Base-by-base conservation (phyloP, 2,329 filamentous ascomycete species). In the Colletotrichum gloeosporioides region DNA sequence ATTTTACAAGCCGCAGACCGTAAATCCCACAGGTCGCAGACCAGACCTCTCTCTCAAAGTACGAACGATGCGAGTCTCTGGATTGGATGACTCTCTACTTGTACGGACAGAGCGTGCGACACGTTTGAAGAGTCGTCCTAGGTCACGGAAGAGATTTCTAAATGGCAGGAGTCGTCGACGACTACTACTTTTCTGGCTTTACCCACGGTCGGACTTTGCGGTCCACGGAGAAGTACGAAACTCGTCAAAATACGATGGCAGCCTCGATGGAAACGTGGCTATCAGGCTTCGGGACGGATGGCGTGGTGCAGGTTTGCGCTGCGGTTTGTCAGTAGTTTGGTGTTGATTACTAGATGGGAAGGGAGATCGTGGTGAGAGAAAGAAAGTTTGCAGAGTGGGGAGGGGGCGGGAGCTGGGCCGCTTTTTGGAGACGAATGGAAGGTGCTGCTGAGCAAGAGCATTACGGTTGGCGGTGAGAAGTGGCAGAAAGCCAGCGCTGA, bases 111-210 rank as follows among this genome's bases (percentile, higher is more conserved):
- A 74, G 70, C 34, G 74, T 57, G 64, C 71, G 74, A 76, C 74
- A 66, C 70, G 64, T 74, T 73, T 76, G 63, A 73, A 62, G 65
- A 76, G 74, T 65, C 74, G 74, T 68, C 70, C 65, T 61, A 74
- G 65, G 65, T 76, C 74, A 74, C 74, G 64, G 73, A 69, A 72
- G 49, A 73, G 63, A 76, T 76, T 73, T 76, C 73, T 73, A 76
- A 49, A 68, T 74, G 63, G 65, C 64, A 76, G 74, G 65, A 69
- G 74, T 62, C 64, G 70, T 65, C 71, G 74, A 68, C 70, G 74
- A 74, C 71, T 69, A 75, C 73, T 74, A 27, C 53, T 61, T 61
- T 63, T 76, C 62, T 74, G 57, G 71, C 65, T 74, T 76, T 71
- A 76, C 74, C 74, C 74, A 76, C 74, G 70, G 34, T 76, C 59